A percentile compares a stretch with the other conserved stretches of the same genome.
These are phyloP conservation scores for Pseudonitzschia delicatissima DNA, from an alignment of 108 stramenopile genomes.

Conservation along the genomic window DNA sequence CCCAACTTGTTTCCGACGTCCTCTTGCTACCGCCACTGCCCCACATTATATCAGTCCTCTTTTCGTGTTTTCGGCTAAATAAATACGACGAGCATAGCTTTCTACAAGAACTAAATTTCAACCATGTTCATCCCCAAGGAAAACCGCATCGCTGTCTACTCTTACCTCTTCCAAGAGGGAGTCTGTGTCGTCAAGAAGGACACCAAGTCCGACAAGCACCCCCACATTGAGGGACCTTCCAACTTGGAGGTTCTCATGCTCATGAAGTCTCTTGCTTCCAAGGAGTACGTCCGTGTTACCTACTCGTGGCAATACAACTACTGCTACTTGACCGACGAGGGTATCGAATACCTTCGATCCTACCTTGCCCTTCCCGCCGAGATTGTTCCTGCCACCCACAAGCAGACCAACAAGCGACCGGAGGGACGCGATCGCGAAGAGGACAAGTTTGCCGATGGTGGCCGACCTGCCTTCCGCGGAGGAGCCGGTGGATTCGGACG, in stretches of 20 bases:
- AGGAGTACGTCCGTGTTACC: slow-evolving; percentile 86
- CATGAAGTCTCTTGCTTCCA: slow-evolving; percentile 91
- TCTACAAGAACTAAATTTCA: slow-evolving; percentile 1
- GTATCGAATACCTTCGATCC: slow-evolving; percentile 93
- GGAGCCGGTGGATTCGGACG: slow-evolving; percentile 80
- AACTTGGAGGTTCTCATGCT: slow-evolving; percentile 94
- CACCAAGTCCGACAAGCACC: slow-evolving; percentile 83
- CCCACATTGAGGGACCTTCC: slow-evolving; percentile 86
- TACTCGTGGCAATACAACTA: slow-evolving; percentile 98
- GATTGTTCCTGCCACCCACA: slow-evolving; percentile 95
- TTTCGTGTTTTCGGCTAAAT: slow-evolving; percentile 49
- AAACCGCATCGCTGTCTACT: slow-evolving; percentile 97
- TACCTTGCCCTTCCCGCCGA: slow-evolving; percentile 94
- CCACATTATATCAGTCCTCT: slow-evolving; percentile 10
- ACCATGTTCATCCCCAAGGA: slow-evolving; percentile 96
- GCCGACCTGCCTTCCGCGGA: slow-evolving; percentile 77
- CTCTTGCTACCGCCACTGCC: not conserved
- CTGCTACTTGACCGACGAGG: slow-evolving; percentile 95
- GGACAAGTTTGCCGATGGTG: slow-evolving; percentile 64
- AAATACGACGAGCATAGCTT: slow-evolving; percentile 54
- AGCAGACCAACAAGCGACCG: slow-evolving; percentile 88
- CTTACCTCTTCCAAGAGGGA: slow-evolving; percentile 97
- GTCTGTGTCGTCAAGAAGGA: slow-evolving; percentile 98
- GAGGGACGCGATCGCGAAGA: slow-evolving; percentile 88
- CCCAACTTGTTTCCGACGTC: not conserved